Evolutionary conservation across 73 alveolate species (phyloP), one percentile per base, ranked within the genome.

Genomic region (Paramecium sonneborni): DNA sequence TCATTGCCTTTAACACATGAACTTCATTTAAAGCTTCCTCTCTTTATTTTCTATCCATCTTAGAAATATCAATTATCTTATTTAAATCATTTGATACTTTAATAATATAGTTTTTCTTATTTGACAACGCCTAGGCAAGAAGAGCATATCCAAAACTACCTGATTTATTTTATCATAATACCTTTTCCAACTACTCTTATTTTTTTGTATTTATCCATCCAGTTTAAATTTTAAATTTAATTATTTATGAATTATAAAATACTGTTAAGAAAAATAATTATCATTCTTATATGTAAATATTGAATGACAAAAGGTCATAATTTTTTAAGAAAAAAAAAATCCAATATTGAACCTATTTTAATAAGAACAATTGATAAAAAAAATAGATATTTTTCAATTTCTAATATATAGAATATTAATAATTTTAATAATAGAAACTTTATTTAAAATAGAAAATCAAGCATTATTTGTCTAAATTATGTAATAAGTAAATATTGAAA

Each of bases 61-160:
- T 96, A 24, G 97, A 94, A 14, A 96, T 97, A 68, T 96, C 98
- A 67, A 96, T 96, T 35, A 96, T 95, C 84, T 62, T 23, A 62
- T 62, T 26, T 30, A 52, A 62, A 62, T 26, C 39, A 30, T 62
- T 26, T 14, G 18, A 62, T 62, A 62, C 84, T 95, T 95, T 96
- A 94, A 96, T 96, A 62, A 95, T 96, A 93, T 96, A 96, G 23
- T 92, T 56, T 89, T 95, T 89, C 52, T 95, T 70, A 92, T 96
- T 97, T 12, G 86, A 43, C 57, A 93, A 88, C 0, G 95, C 93
- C 85, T 96, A 92, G 44, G 97, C 99, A 1, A 97, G 96, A 70
- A 96, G 92, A 5, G 99, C 99, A 79, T 95, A 91, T 32, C 99
- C 99, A 92, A 98, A 98, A 79, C 95, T 85, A 21, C 98, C 98